These are phyloP conservation scores for Sistotremastrum niveocremeum DNA, from an alignment of 768 basidiomycete species.

Conservation along the genomic window DNA sequence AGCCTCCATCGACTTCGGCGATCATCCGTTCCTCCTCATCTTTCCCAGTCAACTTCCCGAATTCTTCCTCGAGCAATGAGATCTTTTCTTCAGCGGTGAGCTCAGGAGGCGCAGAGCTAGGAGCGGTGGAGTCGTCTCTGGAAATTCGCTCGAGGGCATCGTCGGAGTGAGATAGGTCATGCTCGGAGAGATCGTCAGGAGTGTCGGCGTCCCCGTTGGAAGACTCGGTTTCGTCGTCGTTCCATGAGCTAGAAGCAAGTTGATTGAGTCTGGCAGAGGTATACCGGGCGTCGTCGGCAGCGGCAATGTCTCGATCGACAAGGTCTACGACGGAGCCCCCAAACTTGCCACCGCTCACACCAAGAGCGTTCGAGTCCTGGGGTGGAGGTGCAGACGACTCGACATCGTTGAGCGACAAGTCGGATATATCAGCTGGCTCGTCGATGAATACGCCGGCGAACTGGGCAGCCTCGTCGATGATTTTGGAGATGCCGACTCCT, in stretches of 20 bases:
- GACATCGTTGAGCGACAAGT: background rate
- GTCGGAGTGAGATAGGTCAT: constrained; percentile 12
- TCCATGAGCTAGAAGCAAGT: constrained; percentile 10
- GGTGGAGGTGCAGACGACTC: background rate
- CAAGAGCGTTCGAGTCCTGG: constrained; percentile 7
- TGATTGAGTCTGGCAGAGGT: constrained; percentile 23
- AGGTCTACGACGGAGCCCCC: constrained; percentile 26
- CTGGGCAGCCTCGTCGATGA: constrained; percentile 5
- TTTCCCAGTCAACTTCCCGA: constrained; percentile 33
- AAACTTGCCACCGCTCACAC: background rate
- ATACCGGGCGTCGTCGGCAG: constrained; percentile 17
- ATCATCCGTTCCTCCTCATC: constrained; percentile 35
- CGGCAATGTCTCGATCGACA: constrained; percentile 27
- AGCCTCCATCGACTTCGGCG: constrained; percentile 36
- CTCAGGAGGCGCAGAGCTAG: constrained; percentile 11
- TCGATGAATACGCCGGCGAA: constrained; percentile 4
- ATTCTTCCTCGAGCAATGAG: constrained; percentile 38
- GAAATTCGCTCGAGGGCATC: constrained; percentile 1
- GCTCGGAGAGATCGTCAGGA: constrained; percentile 12
- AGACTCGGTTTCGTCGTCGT: constrained; percentile 19
- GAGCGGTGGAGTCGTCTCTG: constrained; percentile 9
- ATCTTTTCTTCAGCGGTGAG: constrained; percentile 36
- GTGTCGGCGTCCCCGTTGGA: constrained; percentile 5
- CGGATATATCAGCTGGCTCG: constrained; percentile 1
- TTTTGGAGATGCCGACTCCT: background rate